Evolutionary conservation across 345 rosid genomes (phyloP), one percentile per base, ranked within the genome.

Genomic region (Litchi chinensis): DNA sequence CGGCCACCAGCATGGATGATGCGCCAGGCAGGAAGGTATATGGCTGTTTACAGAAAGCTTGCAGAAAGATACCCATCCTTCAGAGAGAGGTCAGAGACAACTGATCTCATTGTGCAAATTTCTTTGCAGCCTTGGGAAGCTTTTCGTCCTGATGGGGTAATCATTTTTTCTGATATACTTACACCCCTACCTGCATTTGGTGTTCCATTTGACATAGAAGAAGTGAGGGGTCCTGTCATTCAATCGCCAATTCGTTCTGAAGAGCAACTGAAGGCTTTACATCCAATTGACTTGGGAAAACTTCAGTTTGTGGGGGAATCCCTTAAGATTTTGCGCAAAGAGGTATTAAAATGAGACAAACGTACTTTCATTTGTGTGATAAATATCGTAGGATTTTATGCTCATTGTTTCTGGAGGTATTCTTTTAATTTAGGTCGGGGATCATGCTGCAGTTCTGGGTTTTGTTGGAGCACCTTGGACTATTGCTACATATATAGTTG

Each of bases 1-100:
- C 88, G 96, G 65, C 97, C 99, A 65, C 99, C 98, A 2, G 99
- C 98, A 39, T 95, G 98, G 99, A 95, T 95, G 99, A 95, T 95
- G 99, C 88, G 98, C 76, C 99, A 92, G 78, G 99, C 99, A 76
- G 99, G 98, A 88, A 90, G 99, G 91, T 95, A 92, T 77, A 93
- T 95, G 99, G 91, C 98, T 78, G 93, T 85, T 79, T 93, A 93
- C 92, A 88, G 94, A 91, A 91, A 91, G 95, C 96, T 93, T 79
- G 96, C 97, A 56, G 88, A 89, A 93, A 93, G 93, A 86, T 81
- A 91, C 79, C 92, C 96, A n/a, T 93, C 98, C 81, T 95, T 95
- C 89, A 87, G 97, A 78, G 91, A 90, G 90, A 90, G 94, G 82
- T 93, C 96, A 62, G 99, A 93, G 93, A 95, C 95, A 77, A 93